phyloP scores from a whole-genome alignment of 805 yeast species.

The Cyberlindnera maclurae region DNA sequence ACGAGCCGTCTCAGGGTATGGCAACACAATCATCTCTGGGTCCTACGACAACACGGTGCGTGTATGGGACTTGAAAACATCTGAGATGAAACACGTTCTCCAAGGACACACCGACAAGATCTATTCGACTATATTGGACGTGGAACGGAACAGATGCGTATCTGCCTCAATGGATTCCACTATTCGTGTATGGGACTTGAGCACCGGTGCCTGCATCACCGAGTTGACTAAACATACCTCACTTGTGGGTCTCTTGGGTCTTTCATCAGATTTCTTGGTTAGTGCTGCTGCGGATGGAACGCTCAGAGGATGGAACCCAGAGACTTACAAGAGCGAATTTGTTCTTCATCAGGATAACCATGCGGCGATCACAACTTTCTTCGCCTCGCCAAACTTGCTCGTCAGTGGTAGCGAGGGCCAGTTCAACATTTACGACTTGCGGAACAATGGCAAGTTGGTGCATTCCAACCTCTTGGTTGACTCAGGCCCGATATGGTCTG shows the following conservation, averaged over 20 bases:
- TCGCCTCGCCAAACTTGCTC: conserved; percentile 74
- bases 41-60: conserved; percentile 86
- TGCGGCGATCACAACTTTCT: conserved; percentile 89
- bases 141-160: conserved; percentile 67
- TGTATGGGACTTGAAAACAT: conserved; percentile 83
- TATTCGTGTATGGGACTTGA: conserved; percentile 84
- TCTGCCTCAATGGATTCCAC: conserved; percentile 90
- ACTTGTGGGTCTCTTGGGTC: conserved; percentile 78
- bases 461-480: conserved; percentile 64
- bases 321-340: conserved; percentile 55
- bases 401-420: conserved; percentile 87
- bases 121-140: conserved; percentile 82
- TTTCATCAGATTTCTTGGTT: conserved; percentile 69
- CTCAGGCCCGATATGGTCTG: conserved; percentile 93
- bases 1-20: conserved; percentile 81
- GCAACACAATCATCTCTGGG: conserved; percentile 78
- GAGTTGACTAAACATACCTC: conserved; percentile 84
- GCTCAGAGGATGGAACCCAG: conserved; percentile 88
- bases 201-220: conserved; percentile 60
- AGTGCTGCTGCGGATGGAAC: conserved; percentile 96
- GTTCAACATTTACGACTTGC: conserved; percentile 81
- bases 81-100: conserved; percentile 64
- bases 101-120: conserved; percentile 84
- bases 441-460: conserved; percentile 60
- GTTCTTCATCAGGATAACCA: conserved; percentile 72